Conservation (phyloP, 73 alveolate genomes). For the Paraurostyla sp. region DNA sequence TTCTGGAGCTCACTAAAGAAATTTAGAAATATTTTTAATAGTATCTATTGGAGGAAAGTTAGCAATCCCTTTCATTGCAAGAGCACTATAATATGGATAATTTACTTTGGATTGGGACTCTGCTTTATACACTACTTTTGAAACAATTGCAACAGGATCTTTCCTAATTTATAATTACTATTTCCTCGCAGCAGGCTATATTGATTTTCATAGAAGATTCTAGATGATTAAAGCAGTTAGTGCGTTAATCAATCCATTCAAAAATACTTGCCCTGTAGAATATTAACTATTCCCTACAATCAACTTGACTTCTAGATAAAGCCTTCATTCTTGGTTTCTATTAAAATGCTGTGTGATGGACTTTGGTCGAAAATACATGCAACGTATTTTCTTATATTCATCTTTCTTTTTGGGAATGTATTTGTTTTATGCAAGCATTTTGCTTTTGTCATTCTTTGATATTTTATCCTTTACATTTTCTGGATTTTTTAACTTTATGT, state of each 20-base stretch:
- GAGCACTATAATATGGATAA: no score
- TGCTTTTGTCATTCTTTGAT: not conserved
- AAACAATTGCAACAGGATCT: not conserved
- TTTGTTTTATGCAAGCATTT: not conserved
- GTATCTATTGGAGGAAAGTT: not conserved
- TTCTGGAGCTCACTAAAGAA: not conserved
- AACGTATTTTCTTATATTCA: constrained; percentile 7
- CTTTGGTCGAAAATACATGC: constrained; percentile 31
- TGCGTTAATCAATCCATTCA: constrained; percentile 11
- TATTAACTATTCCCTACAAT: not conserved
- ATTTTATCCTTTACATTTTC: not conserved
- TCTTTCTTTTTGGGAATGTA: constrained; percentile 10
- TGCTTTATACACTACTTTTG: not conserved
- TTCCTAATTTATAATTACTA: not conserved
- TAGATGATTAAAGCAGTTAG: not conserved
- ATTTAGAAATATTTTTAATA: no score
- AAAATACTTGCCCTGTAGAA: not conserved
- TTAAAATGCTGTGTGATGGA: not conserved
- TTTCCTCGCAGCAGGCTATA: not conserved
- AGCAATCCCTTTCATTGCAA: not conserved
- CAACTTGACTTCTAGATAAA: not conserved
- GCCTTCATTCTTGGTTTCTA: not conserved
- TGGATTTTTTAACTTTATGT: not conserved
- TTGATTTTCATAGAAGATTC: constrained; percentile 21
- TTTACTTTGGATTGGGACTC: not conserved